phyloP scores from a whole-genome alignment of 208 protist genomes.

The Acanthamoeba sp. region DNA sequence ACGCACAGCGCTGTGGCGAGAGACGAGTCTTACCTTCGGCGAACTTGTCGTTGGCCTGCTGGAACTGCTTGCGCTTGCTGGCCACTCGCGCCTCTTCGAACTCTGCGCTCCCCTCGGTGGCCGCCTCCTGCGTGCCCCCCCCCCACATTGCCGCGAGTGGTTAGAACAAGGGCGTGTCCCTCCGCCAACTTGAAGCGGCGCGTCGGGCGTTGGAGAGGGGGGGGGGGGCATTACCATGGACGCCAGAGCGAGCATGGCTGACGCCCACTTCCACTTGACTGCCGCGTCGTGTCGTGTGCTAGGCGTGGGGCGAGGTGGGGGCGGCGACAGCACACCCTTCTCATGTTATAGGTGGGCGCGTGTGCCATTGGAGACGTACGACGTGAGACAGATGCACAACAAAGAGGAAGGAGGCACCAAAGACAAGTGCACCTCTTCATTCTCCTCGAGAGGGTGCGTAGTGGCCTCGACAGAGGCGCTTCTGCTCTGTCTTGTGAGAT shows the following conservation, averaged over 20 bases:
- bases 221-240: background rate
- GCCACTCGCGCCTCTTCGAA: background rate
- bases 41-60: conserved; percentile 49
- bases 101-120: conserved; percentile 3
- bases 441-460: conserved; percentile 14
- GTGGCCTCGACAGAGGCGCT: background rate
- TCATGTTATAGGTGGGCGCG: no score
- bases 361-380: no score
- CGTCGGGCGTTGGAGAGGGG: background rate
- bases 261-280: conserved; percentile 42
- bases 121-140: background rate
- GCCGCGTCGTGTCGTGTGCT: background rate
- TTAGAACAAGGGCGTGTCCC: background rate
- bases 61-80: conserved; percentile 62
- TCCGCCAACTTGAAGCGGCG: no score
- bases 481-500: background rate
- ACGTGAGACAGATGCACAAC: no score
- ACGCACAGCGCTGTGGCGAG: background rate
- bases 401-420: no score
- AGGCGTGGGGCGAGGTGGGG: background rate
- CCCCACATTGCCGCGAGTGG: background rate
- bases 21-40: background rate
- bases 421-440: conserved; percentile 4
- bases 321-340: background rate
- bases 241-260: conserved; percentile 40